Evolutionary conservation across 2,329 filamentous ascomycete species (phyloP).

Genomic region (Thielaviopsis punctulata): DNA sequence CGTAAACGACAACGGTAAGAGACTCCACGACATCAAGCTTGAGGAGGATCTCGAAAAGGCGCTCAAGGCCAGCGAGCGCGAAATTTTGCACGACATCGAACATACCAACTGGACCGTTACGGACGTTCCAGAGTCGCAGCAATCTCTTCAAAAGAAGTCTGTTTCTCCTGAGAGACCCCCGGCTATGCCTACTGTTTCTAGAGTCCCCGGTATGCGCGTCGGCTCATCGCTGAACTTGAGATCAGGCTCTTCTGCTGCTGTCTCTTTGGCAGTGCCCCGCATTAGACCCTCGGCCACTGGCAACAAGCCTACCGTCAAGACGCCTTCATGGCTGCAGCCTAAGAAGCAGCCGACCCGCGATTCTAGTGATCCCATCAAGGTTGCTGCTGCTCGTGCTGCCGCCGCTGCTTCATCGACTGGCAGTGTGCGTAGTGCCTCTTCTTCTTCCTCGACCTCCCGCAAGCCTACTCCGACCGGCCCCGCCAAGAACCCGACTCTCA

Average conservation of each 20-base stretch:
- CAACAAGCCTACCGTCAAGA: background rate
- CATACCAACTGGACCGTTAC: slow-evolving; percentile 42
- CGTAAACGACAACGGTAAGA: slow-evolving; percentile 51
- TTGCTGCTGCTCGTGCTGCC: slow-evolving; percentile 56
- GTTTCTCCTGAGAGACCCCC: slow-evolving; percentile 20
- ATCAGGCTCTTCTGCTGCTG: slow-evolving; percentile 1
- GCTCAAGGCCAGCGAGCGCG: slow-evolving; percentile 43
- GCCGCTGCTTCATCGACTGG: slow-evolving; percentile 79
- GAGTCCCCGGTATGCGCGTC: slow-evolving; percentile 6
- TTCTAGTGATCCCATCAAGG: slow-evolving; percentile 10
- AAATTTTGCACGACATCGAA: slow-evolving; percentile 49
- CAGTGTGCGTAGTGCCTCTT: slow-evolving; percentile 29
- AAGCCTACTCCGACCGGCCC: background rate
- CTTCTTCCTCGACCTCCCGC: background rate
- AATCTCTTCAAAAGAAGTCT: slow-evolving; percentile 6
- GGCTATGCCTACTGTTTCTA: slow-evolving; percentile 1
- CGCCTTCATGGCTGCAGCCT: slow-evolving; percentile 10
- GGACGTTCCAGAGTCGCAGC: slow-evolving; percentile 31
- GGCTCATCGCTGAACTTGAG: slow-evolving; percentile 8
- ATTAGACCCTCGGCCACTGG: background rate
- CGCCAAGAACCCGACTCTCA: background rate
- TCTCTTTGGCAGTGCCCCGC: slow-evolving; percentile 26
- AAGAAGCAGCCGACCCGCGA: slow-evolving; percentile 3
- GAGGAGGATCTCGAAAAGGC: slow-evolving; percentile 33
- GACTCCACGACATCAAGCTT: slow-evolving; percentile 42